A percentile compares a stretch with the other conserved stretches of the same genome.
These are phyloP conservation scores for Penicillium griseofulvum DNA, from an alignment of 2,329 filamentous ascomycete species.

Conservation along the genomic window DNA sequence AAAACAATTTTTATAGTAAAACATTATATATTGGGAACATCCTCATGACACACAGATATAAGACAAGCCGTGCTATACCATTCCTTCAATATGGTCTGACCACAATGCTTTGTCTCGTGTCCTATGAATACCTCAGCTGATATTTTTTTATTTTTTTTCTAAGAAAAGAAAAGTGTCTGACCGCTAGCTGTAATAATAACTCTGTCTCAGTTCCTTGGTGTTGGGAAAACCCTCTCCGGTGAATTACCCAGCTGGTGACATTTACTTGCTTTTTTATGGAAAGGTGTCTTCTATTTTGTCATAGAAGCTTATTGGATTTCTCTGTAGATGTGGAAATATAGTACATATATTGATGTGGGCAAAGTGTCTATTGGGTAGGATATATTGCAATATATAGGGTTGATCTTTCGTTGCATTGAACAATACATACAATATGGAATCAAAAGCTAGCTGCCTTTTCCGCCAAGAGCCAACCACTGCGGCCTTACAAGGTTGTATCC, in stretches of 20 bases:
- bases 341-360: neutral
- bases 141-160: neutral
- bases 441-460: neutral
- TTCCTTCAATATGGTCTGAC: neutral
- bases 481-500: neutral
- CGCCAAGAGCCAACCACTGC: neutral
- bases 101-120: too few species aligned
- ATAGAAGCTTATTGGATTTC: neutral
- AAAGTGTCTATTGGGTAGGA: neutral
- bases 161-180: too few species aligned
- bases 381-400: neutral
- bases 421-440: neutral
- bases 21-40: neutral
- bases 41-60: too few species aligned
- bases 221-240: neutral
- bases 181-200: neutral
- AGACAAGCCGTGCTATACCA: neutral
- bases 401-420: neutral
- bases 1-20: accelerated
- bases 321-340: neutral
- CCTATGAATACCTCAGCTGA: neutral
- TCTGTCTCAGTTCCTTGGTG: neutral
- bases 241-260: too few species aligned
- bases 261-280: neutral
- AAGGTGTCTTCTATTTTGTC: neutral